Evolutionary conservation across 768 basidiomycete genomes (phyloP).

Genomic region (Fomitopsis serialis): DNA sequence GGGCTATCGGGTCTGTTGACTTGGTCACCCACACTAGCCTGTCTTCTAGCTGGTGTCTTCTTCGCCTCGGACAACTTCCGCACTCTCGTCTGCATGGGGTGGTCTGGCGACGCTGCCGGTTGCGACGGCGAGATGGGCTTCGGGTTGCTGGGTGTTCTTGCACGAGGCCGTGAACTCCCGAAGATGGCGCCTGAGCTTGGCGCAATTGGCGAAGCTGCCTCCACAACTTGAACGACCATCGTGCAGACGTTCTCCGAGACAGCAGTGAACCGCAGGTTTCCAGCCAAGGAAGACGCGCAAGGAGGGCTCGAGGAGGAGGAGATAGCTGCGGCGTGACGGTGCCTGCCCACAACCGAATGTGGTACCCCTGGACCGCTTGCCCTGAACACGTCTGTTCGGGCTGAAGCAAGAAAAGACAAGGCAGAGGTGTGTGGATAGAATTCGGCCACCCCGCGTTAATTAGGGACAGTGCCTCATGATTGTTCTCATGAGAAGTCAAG

Average conservation of each 20-base stretch:
- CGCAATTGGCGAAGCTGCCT: constrained; percentile 7
- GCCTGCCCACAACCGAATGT: too few relatives aligned
- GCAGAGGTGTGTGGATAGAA: too few relatives aligned
- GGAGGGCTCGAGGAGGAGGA: too few relatives aligned
- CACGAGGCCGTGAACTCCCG: constrained; percentile 16
- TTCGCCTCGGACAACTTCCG: constrained; percentile 2
- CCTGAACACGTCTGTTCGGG: too few relatives aligned
- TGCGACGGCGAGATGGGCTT: not conserved
- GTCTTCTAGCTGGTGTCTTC: not conserved
- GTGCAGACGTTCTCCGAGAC: not conserved
- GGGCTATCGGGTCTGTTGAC: constrained; percentile 22
- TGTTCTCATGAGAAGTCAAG: too few relatives aligned
- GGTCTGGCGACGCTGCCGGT: constrained; percentile 4
- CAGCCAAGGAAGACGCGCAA: too few relatives aligned
- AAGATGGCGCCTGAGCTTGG: constrained; percentile 11
- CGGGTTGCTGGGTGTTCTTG: constrained; percentile 11
- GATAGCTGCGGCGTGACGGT: too few relatives aligned
- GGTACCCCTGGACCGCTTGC: too few relatives aligned
- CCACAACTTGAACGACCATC: constrained; percentile 2
- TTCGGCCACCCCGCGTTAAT: too few relatives aligned
- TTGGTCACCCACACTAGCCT: not conserved
- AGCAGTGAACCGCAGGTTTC: too few relatives aligned
- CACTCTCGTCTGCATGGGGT: constrained; percentile 3
- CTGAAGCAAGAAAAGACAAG: too few relatives aligned
- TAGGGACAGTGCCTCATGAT: too few relatives aligned